Conservation (phyloP, 2,329 filamentous ascomycete genomes). For the Trichoderma cornu-damae region DNA sequence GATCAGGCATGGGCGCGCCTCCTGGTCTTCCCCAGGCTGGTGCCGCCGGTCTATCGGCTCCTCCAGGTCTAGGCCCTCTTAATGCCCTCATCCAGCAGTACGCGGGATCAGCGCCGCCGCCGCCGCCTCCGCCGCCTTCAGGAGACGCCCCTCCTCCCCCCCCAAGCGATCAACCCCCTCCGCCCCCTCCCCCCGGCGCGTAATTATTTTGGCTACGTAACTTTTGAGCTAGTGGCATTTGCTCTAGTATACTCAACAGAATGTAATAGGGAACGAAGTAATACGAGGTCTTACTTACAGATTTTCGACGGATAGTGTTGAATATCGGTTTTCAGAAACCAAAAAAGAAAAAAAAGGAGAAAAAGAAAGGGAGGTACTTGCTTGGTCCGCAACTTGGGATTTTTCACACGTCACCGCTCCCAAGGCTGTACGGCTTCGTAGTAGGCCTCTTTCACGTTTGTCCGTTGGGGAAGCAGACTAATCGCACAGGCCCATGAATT, state of each 20-base stretch:
- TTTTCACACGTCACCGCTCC: neutral
- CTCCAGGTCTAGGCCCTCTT: slow-evolving; percentile 53
- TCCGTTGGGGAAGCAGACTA: slow-evolving; percentile 16
- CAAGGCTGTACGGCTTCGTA: slow-evolving; percentile 1
- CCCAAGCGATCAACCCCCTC: slow-evolving; percentile 38
- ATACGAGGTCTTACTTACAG: neutral
- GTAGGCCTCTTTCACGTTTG: neutral
- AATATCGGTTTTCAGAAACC: neutral
- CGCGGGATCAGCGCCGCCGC: slow-evolving; percentile 47
- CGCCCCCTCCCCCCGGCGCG: slow-evolving; percentile 56
- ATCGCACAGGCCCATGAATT: slow-evolving; percentile 16
- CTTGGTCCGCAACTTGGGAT: neutral
- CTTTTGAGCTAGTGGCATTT: neutral
- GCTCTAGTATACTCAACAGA: slow-evolving; percentile 2
- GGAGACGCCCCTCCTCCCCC: slow-evolving; percentile 50
- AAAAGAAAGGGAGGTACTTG: neutral
- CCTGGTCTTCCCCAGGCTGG: slow-evolving; percentile 40
- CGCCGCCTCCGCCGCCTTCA: slow-evolving; percentile 58
- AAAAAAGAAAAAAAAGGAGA: too few relatives aligned
- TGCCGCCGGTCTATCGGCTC: slow-evolving; percentile 47
- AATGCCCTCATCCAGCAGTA: slow-evolving; percentile 65
- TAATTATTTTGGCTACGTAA: slow-evolving; percentile 26
- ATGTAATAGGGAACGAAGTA: slow-evolving; percentile 11
- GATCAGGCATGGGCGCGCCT: slow-evolving; percentile 38
- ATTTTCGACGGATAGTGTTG: neutral